Base-by-base conservation (phyloP, 441 rosid species). In the Eutrema salsugineum region DNA sequence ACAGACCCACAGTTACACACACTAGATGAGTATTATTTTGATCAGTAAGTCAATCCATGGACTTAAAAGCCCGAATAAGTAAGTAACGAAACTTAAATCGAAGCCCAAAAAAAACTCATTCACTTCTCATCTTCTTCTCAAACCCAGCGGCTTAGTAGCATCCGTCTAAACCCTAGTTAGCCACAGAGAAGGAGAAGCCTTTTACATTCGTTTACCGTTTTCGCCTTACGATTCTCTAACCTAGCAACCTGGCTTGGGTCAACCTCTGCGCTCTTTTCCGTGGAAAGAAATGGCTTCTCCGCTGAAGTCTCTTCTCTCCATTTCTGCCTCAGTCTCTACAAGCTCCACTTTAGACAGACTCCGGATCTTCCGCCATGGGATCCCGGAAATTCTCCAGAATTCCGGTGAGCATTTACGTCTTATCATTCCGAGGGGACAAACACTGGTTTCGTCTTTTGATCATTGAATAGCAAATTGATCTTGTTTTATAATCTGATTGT, bases 301-400 rank as follows among this genome's bases (percentile, higher is more conserved):
- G 36, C 3, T 80, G 56, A 94, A 88, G 63, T 75, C 86, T 49
- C 87, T 91, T 39, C 63, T 77, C 73, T 76, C 97, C 69, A 71
- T 94, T 42, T 71, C 89, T 53, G 82, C 63, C 11, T 77, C 84
- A 0, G 88, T 91, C 77, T 78, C 92, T 60, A 79, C 95, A 32
- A 61, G 84, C 42, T 91, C 99, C 59, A 80, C 95, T 76, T 84
- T 84, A 61, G 62, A 36, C 35, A 87, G 97, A 60, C n/a, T 81
- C 78, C 82, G 79, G 82, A 86, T 94, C 77, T 91, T 94, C 80
- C 85, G 91, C 40, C 43, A 83, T 55, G 91, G 87, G 38, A 70
- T 91, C 80, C 92, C 94, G 49, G 71, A 85, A 28, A 63, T 87
- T 48, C 71, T 86, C 56, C 63, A 63, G 35, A 69, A 33, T 77